phyloP scores from a whole-genome alignment of 768 basidiomycete genomes.

The Naganishia vishniacii region DNA sequence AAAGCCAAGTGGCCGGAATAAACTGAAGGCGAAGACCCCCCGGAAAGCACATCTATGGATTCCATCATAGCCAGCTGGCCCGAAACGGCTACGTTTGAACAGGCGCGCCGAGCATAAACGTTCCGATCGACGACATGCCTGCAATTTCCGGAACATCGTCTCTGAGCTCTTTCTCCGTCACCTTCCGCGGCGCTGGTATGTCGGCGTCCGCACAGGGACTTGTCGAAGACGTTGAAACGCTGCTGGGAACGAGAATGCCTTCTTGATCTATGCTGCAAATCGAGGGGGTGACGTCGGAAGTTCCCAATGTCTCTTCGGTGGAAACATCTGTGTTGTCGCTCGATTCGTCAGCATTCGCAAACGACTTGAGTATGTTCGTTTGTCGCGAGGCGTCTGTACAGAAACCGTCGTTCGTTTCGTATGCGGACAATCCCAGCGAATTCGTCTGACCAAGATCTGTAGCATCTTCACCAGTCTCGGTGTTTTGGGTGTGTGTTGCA shows the following conservation, averaged over 20 bases:
- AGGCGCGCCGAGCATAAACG: conserved; percentile 1
- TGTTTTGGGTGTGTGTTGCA: background rate
- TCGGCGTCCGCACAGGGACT: background rate
- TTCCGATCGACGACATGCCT: background rate
- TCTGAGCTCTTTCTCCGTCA: background rate
- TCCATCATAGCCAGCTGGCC: background rate
- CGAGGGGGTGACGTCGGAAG: conserved; percentile 4
- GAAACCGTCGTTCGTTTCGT: background rate
- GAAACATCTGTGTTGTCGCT: background rate
- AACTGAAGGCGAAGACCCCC: no score
- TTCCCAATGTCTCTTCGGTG: background rate
- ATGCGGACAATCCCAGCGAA: conserved; percentile 5
- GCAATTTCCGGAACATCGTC: background rate
- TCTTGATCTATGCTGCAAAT: conserved; percentile 3
- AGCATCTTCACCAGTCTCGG: background rate
- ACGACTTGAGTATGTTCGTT: background rate
- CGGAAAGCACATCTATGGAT: background rate
- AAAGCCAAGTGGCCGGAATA: no score
- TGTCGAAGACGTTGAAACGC: background rate
- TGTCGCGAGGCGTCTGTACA: background rate
- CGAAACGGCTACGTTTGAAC: background rate
- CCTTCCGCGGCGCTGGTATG: background rate
- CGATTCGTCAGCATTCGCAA: background rate
- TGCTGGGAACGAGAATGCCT: conserved; percentile 18
- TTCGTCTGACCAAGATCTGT: background rate